Conservation (phyloP, 176 grass and related monocot genomes). For the Guadua angustifolia region DNA sequence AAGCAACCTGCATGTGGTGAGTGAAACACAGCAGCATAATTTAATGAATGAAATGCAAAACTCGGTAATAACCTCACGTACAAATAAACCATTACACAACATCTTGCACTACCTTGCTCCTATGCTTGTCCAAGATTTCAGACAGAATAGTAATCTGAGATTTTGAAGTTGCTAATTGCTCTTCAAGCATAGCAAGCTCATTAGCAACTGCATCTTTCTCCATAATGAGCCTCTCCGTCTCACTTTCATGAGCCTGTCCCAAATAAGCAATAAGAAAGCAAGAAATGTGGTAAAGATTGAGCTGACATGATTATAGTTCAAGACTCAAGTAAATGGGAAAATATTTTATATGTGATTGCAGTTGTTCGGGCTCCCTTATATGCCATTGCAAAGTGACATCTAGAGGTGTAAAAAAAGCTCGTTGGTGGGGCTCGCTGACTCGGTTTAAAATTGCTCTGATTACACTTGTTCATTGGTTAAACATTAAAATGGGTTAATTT, state of each 20-base stretch:
- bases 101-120: conserved; percentile 61
- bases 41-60: conserved; percentile 31
- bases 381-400: too few relatives aligned
- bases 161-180: conserved; percentile 70
- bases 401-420: too few relatives aligned
- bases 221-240: conserved; percentile 87
- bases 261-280: conserved; percentile 25
- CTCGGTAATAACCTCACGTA: background rate
- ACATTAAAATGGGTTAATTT: too few relatives aligned
- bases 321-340: background rate
- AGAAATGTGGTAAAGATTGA: conserved; percentile 12
- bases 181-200: conserved; percentile 81
- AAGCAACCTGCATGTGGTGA: conserved; percentile 53
- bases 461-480: too few relatives aligned
- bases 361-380: too few relatives aligned
- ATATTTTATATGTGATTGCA: too few relatives aligned
- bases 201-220: conserved; percentile 88
- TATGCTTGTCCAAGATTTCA: conserved; percentile 63
- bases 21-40: conserved; percentile 25
- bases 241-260: conserved; percentile 74
- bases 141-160: conserved; percentile 75
- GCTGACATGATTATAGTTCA: conserved; percentile 18
- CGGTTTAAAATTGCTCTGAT: too few relatives aligned
- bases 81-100: conserved; percentile 38
- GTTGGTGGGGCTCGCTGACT: too few relatives aligned